These are phyloP conservation scores for Epichloe amarillans DNA, from an alignment of 2,329 filamentous ascomycete species.

Conservation along the genomic window DNA sequence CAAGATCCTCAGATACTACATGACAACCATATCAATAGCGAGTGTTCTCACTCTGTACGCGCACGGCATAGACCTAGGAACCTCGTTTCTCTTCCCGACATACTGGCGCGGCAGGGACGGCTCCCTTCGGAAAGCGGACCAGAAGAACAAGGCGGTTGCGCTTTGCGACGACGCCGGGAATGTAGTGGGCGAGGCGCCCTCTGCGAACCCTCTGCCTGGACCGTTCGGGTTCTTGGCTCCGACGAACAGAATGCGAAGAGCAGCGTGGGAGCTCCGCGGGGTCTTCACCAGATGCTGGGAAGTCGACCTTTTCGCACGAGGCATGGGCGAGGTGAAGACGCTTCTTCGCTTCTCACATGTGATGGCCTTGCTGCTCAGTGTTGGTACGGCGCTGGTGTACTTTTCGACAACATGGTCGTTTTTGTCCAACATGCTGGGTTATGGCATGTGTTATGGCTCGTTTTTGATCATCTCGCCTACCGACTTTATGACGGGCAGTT, in stretches of 20 bases:
- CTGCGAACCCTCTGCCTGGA: conserved; percentile 18
- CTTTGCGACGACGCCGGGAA: conserved; percentile 22
- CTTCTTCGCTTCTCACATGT: conserved; percentile 44
- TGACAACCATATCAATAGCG: conserved; percentile 66
- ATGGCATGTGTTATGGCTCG: conserved; percentile 73
- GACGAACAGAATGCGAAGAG: conserved; percentile 12
- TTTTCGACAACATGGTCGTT: conserved; percentile 46
- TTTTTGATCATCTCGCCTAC: conserved; percentile 82
- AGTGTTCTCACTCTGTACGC: conserved; percentile 60
- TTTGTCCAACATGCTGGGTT: conserved; percentile 75
- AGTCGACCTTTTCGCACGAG: conserved; percentile 36
- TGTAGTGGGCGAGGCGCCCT: conserved; percentile 10
- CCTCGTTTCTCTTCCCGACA: conserved; percentile 59
- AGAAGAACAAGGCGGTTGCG: conserved; percentile 25
- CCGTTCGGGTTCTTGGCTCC: conserved; percentile 20
- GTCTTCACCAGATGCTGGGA: conserved; percentile 39
- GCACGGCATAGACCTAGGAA: conserved; percentile 52
- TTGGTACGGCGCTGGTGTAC: conserved; percentile 46
- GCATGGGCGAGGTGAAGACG: conserved; percentile 31
- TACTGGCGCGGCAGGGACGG: conserved; percentile 43
- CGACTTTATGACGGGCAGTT: conserved; percentile 67
- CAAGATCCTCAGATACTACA: conserved; percentile 71
- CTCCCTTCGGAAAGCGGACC: conserved; percentile 31
- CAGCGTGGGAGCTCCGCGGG: conserved; percentile 36
- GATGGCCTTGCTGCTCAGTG: conserved; percentile 39